These are phyloP conservation scores for Podospora fimiseda DNA, from an alignment of 495 filamentous ascomycete genomes.

Conservation along the genomic window DNA sequence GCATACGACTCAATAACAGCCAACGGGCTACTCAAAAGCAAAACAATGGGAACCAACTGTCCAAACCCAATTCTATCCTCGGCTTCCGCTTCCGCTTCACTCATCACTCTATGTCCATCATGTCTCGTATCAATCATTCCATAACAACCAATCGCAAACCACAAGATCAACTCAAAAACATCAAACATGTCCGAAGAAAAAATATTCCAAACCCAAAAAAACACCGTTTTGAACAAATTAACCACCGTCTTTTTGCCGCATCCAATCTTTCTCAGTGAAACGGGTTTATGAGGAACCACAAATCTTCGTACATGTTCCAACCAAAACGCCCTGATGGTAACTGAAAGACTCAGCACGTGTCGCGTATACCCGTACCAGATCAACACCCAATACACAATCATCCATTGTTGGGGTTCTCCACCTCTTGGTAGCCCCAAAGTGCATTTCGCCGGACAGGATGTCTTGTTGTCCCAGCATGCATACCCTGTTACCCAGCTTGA, in stretches of 20 bases:
- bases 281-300: not conserved
- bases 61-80: conserved; percentile 6
- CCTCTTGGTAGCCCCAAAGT: not conserved
- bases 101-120: conserved; percentile 2
- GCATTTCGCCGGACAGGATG: conserved; percentile 6
- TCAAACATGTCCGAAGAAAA: not conserved
- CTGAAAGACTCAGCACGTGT: not conserved
- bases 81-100: not conserved
- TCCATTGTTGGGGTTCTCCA: not conserved
- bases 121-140: not conserved
- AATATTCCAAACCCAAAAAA: not conserved
- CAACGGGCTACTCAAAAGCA: not conserved
- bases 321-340: not conserved
- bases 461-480: not conserved
- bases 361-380: not conserved
- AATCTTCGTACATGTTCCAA: not conserved
- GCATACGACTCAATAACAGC: conserved; percentile 2
- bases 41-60: not conserved
- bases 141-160: not conserved
- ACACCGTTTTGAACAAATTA: not conserved
- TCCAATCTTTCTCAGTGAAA: not conserved
- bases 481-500: not conserved
- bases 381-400: not conserved
- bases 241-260: not conserved
- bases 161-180: not conserved